Base-by-base conservation (phyloP, 2,329 filamentous ascomycete species). In the Trichoderma sp. region DNA sequence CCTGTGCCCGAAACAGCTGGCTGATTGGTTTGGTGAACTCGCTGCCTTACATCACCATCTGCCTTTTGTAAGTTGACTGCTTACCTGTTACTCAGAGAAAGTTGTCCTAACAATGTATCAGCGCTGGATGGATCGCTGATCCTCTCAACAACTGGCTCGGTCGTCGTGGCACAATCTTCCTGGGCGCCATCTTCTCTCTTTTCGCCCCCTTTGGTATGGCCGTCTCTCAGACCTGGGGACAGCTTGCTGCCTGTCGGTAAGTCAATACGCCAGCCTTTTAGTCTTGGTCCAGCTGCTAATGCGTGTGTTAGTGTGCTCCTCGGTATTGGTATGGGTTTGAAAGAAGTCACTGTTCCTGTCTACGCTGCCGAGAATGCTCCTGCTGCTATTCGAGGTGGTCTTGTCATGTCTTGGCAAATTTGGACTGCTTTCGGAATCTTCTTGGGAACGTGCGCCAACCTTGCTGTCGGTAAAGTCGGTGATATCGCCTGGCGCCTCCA, bases 401-500 rank as follows among this genome's bases (percentile, higher is more conserved):
- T 87, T 4, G 84, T 86, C 49, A 87, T 86, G 83, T 83, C 80
- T 0, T 87, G 84, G 84, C 85, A 87, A 75, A 75, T 87, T 21
- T 88, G 84, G 82, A 83, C 81, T 0, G 88, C 70, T 79, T 91
- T 81, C 67, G 80, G 80, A 52, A 91, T 92, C 73, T 89, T 91
- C 77, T 80, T 91, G 24, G 91, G 90, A 11, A 89, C 86, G 67
- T 86, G 83, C 69, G 89, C 89, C 71, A 92, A 91, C 74, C 81
- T 92, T 35, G 87, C 84, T 4, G 87, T 91, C 53, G 88, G 87
- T 57, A 82, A 89, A 61, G 83, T 83, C 0, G 86, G 87, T n/a
- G 74, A 75, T 3, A 86, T 89, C 47, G 82, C 87, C 6, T 92
- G 89, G 90, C 82, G 89, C 49, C 79, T 91, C 29, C 88, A 90